Evolutionary conservation across 371 early-diverging fungal genomes (phyloP).

Genomic region (Caulochytrium protostelioides): DNA sequence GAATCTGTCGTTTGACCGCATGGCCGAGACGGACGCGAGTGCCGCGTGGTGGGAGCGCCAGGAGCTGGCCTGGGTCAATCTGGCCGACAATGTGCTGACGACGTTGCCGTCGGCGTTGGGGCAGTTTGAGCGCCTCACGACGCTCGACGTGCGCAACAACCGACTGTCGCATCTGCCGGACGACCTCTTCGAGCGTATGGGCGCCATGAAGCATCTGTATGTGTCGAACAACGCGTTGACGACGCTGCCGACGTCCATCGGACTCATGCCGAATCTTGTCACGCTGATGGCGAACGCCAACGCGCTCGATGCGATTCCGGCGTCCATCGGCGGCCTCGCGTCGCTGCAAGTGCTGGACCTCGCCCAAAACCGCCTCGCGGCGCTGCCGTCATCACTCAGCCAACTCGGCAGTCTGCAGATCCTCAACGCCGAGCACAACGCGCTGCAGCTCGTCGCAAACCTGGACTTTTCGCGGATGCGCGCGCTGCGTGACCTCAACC

Average conservation of each 20-base stretch:
- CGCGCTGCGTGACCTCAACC: slow-evolving; percentile 10
- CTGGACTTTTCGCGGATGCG: slow-evolving; percentile 4
- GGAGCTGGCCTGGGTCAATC: too few species aligned
- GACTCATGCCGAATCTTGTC: slow-evolving; percentile 8
- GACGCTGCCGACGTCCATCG: slow-evolving; percentile 23
- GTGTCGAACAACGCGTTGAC: slow-evolving; percentile 22
- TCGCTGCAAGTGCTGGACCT: slow-evolving; percentile 26
- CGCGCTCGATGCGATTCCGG: slow-evolving; percentile 15
- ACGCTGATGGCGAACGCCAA: not conserved
- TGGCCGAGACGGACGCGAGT: too few species aligned
- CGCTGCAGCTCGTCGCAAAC: too few species aligned
- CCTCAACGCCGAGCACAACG: too few species aligned
- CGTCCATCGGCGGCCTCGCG: slow-evolving; percentile 4
- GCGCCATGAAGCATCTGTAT: slow-evolving; percentile 1
- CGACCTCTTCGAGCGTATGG: not conserved
- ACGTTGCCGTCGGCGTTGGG: too few species aligned
- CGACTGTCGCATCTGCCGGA: not conserved
- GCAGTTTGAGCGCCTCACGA: too few species aligned
- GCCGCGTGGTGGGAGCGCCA: too few species aligned
- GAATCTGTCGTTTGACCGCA: too few species aligned
- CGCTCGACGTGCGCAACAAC: not conserved
- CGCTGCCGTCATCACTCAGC: not conserved
- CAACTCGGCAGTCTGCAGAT: slow-evolving; percentile 1
- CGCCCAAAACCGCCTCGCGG: slow-evolving; percentile 23
- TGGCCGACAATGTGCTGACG: too few species aligned